Evolutionary conservation across 1,284 basidiomycete species (phyloP).

Genomic region (Sporisorium graminicola): DNA sequence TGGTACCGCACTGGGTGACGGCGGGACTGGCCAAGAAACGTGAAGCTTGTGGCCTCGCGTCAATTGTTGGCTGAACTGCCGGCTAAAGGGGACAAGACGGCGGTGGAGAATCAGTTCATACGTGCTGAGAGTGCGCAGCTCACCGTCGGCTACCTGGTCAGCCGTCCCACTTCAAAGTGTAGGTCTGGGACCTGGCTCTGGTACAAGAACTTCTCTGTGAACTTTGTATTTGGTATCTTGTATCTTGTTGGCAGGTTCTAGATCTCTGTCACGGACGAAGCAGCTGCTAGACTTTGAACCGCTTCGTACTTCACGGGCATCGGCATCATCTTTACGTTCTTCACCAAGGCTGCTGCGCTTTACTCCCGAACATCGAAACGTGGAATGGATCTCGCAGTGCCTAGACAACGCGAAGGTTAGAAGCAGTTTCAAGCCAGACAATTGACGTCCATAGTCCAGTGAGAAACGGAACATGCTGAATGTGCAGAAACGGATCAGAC

Average conservation of each 20-base stretch:
- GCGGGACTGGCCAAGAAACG: constrained; percentile 13
- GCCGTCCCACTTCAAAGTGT: constrained; percentile 43
- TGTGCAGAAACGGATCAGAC: background rate
- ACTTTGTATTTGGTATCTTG: background rate
- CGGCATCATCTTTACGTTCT: constrained; percentile 47
- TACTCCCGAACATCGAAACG: constrained; percentile 14
- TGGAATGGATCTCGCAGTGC: background rate
- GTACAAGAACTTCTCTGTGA: background rate
- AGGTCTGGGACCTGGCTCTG: background rate
- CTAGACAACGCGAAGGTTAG: no score
- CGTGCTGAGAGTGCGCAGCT: constrained; percentile 44
- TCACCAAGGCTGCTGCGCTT: constrained; percentile 46
- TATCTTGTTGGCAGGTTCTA: constrained; percentile 23
- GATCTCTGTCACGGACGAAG: constrained; percentile 35
- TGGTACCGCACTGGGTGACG: constrained; percentile 35
- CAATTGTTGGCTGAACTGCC: constrained; percentile 41
- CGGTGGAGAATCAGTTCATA: constrained; percentile 37
- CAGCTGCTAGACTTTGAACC: constrained; percentile 22
- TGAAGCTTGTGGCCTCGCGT: constrained; percentile 34
- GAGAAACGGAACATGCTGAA: background rate
- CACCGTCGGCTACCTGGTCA: constrained; percentile 48
- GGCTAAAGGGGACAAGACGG: constrained; percentile 47
- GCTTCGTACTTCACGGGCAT: constrained; percentile 33
- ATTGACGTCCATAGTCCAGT: no score
- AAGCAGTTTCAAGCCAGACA: no score